Base-by-base conservation (phyloP, 495 filamentous ascomycete species). In the Lindgomyces ingoldianus region DNA sequence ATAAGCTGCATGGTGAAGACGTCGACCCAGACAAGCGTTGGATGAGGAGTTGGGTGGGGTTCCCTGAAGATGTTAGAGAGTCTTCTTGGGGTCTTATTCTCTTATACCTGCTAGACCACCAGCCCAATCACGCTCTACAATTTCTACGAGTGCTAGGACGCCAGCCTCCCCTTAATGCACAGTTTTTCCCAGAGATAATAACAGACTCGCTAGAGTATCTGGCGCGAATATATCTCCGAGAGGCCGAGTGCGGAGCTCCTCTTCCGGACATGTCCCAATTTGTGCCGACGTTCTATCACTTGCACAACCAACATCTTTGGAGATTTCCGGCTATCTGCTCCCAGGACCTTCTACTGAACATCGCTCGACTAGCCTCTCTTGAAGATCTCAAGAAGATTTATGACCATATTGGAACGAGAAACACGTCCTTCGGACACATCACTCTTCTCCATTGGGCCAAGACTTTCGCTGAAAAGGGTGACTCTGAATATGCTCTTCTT, bases 191-290 rank as follows among this genome's bases (percentile, higher is more conserved):
- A 25, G 22, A 14, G 21, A 45, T 84, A 55, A 71, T 85, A 10
- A 71, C 71, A 30, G 84, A 89, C 68, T 76, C 79, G 54, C 57
- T 88, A 21, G 58, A 76, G 8, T 78, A 81, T 48, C 57, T 88
- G 49, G 73, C 74, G 18, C 62, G 42, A 74, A 50, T 62, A 70
- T 53, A 47, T 39, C 12, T 53, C 46, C 1, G 42, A 44, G 29
- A 10, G 44, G 14, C 18, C 9, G 21, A 30, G 11, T 30, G 3
- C 14, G 1, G 19, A 22, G 24, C 2, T 19, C 4, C 16, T 0
- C 10, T 19, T 29, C 8, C 24, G 47, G 39, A 14, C 3, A 24
- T 11, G 46, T 16, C 54, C 14, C 12, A 45, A 29, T 53, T 70
- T 36, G 46, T 70, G 14, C 57, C 67, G 3, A 30, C 30, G 45